These are phyloP conservation scores for Neostapfia colusana DNA, from an alignment of 176 grass and related monocot species.

Conservation along the genomic window DNA sequence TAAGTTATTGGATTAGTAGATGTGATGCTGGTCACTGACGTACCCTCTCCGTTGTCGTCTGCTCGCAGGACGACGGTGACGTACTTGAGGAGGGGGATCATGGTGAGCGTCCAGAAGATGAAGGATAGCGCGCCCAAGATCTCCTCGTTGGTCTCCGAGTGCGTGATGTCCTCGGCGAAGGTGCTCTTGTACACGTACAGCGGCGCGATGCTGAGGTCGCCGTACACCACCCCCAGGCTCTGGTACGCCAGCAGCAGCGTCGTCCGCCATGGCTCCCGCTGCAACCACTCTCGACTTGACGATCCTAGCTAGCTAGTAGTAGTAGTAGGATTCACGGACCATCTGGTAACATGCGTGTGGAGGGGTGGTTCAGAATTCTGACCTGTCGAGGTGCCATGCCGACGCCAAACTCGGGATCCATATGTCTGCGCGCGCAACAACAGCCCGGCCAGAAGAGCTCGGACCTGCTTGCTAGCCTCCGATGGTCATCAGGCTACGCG, in stretches of 20 bases:
- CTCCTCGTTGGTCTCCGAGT: conserved; percentile 92
- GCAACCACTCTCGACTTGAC: conserved; percentile 11
- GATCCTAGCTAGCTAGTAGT: no score
- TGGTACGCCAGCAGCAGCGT: conserved; percentile 89
- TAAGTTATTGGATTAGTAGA: no score
- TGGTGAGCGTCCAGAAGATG: conserved; percentile 94
- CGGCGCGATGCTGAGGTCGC: conserved; percentile 92
- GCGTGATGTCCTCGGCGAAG: conserved; percentile 95
- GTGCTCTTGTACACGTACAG: conserved; percentile 99
- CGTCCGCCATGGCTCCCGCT: conserved; percentile 76
- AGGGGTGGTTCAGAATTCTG: background rate
- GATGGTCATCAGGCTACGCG: background rate
- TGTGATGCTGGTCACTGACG: no score
- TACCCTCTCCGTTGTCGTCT: conserved; percentile 95
- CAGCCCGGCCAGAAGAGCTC: no score
- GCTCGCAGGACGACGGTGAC: conserved; percentile 94
- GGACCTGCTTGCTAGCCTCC: background rate
- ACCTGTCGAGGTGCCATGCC: conserved; percentile 37
- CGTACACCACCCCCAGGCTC: conserved; percentile 93
- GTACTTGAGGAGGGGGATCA: conserved; percentile 95
- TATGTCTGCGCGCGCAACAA: background rate
- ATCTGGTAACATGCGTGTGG: no score
- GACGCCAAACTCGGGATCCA: conserved; percentile 38
- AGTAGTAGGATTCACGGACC: background rate
- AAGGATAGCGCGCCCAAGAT: conserved; percentile 90